These are phyloP conservation scores for Aspergillus jensenii DNA, from an alignment of 2,329 filamentous ascomycete species.

Conservation along the genomic window DNA sequence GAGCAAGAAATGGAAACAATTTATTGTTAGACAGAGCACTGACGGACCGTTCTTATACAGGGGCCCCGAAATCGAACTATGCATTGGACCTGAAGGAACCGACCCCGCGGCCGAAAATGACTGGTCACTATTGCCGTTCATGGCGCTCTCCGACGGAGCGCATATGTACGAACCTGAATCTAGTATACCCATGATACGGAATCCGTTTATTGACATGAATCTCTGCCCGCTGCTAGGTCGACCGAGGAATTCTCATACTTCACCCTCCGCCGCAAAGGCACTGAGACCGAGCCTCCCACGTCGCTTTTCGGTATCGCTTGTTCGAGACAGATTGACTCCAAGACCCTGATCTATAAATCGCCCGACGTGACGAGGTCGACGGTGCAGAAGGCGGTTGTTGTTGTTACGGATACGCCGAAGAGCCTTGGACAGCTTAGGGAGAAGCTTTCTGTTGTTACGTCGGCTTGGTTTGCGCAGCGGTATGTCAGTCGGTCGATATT, in stretches of 20 bases:
- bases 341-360: conserved; percentile 72
- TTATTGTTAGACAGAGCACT: not conserved
- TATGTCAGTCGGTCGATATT: conserved; percentile 35
- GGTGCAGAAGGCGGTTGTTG: conserved; percentile 96
- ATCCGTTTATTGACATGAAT: conserved; percentile 10
- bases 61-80: conserved; percentile 90
- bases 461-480: conserved; percentile 93
- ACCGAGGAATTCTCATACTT: conserved; percentile 99
- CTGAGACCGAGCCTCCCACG: conserved; percentile 56
- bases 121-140: conserved; percentile 90
- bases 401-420: conserved; percentile 87
- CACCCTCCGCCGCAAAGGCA: conserved; percentile 67
- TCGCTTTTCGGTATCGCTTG: conserved; percentile 96
- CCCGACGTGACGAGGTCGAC: conserved; percentile 94
- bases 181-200: not conserved
- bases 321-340: conserved; percentile 84
- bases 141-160: conserved; percentile 93
- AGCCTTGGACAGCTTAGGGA: conserved; percentile 88
- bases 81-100: conserved; percentile 76
- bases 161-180: conserved; percentile 67
- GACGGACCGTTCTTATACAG: conserved; percentile 36
- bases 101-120: conserved; percentile 83
- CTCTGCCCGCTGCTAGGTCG: conserved; percentile 52
- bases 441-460: conserved; percentile 84
- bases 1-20: not conserved